Percentiles rank a stretch among this genome's conserved stretches.
These are phyloP conservation scores for Podaxis sp. DNA, from an alignment of 768 basidiomycete species.

Conservation along the genomic window DNA sequence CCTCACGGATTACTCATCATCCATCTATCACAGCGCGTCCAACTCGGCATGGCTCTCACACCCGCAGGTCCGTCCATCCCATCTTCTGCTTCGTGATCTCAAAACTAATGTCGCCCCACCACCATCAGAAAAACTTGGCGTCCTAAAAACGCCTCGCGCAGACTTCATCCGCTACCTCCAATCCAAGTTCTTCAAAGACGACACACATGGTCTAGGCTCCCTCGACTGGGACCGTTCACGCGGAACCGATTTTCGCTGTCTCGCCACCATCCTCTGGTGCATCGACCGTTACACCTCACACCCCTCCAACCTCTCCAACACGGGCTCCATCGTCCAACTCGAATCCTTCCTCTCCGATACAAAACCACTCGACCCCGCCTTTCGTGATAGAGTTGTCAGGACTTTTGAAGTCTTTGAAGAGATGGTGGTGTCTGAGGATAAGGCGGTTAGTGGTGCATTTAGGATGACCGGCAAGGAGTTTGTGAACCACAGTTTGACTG, in stretches of 20 bases:
- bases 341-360: constrained; percentile 50
- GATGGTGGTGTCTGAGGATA: constrained; percentile 38
- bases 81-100: neutral
- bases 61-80: constrained; percentile 48
- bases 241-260: constrained; percentile 59
- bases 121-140: constrained; percentile 63
- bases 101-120: no score
- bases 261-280: constrained; percentile 51
- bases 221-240: constrained; percentile 49
- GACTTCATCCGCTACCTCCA: constrained; percentile 59
- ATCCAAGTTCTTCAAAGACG: constrained; percentile 37
- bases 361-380: constrained; percentile 25
- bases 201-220: constrained; percentile 30
- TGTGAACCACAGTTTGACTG: constrained; percentile 35
- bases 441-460: neutral
- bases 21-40: constrained; percentile 52
- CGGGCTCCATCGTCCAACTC: constrained; percentile 34
- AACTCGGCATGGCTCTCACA: constrained; percentile 75
- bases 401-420: constrained; percentile 47
- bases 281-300: constrained; percentile 38
- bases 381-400: constrained; percentile 32
- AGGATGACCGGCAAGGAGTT: neutral
- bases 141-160: constrained; percentile 55
- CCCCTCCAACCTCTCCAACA: constrained; percentile 17
- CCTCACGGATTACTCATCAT: neutral